These are phyloP conservation scores for Ceratocystis cubensis DNA, from an alignment of 2,329 filamentous ascomycete genomes.

Conservation along the genomic window DNA sequence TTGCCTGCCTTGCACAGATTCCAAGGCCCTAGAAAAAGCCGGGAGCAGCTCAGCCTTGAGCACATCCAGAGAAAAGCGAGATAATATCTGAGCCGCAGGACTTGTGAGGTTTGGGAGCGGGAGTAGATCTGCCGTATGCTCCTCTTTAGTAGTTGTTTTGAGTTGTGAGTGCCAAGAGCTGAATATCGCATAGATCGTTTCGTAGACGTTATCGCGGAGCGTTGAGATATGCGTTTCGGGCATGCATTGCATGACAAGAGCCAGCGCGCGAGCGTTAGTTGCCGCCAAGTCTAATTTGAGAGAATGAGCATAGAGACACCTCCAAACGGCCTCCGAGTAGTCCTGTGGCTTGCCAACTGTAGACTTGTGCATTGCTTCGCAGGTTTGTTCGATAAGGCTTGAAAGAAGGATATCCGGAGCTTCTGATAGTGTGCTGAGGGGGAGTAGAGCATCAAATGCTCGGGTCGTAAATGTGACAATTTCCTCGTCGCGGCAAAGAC, in stretches of 20 bases:
- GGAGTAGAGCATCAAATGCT: constrained; percentile 10
- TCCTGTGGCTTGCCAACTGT: constrained; percentile 9
- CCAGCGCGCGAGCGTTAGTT: constrained; percentile 10
- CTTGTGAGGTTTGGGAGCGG: constrained; percentile 17
- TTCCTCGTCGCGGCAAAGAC: constrained; percentile 18
- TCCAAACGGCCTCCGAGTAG: constrained; percentile 20
- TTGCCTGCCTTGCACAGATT: background rate
- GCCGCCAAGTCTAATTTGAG: constrained; percentile 15
- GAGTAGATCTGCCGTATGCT: constrained; percentile 4
- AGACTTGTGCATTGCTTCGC: constrained; percentile 13
- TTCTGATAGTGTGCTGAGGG: background rate
- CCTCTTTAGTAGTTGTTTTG: background rate
- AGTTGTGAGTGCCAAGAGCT: background rate
- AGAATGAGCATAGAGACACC: constrained; percentile 10
- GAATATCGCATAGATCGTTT: constrained; percentile 5
- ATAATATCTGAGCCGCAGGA: constrained; percentile 12
- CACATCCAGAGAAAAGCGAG: constrained; percentile 10
- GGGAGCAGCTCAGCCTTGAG: background rate
- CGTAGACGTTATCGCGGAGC: background rate
- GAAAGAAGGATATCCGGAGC: constrained; percentile 13
- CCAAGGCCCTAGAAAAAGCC: background rate
- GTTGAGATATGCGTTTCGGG: background rate
- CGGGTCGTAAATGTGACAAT: constrained; percentile 15
- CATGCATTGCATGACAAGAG: constrained; percentile 15
- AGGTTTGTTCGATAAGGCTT: constrained; percentile 10